Evolutionary conservation across 192 early-diverging fungal genomes (phyloP).

Genomic region (Podila epicladia): DNA sequence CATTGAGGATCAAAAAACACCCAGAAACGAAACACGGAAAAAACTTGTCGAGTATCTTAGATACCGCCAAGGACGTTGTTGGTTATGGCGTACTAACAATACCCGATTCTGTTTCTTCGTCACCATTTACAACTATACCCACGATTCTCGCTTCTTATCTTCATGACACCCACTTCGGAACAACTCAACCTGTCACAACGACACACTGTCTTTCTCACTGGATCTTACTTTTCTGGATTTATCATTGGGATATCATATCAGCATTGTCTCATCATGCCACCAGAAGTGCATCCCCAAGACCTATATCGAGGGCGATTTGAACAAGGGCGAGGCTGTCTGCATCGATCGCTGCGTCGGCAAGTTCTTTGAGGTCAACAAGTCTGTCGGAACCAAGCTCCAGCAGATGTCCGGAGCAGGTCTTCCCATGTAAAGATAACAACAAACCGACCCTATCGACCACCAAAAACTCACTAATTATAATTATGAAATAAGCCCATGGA

Average conservation of each 20-base stretch:
- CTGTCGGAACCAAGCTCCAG: slow-evolving; percentile 79
- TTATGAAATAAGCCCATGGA: not conserved
- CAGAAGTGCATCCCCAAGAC: slow-evolving; percentile 85
- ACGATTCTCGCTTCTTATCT: too few relatives aligned
- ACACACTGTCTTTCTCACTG: not conserved
- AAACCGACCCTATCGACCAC: not conserved
- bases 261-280: slow-evolving; percentile 83
- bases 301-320: slow-evolving; percentile 84
- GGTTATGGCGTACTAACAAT: too few relatives aligned
- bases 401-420: slow-evolving; percentile 55
- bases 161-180: too few relatives aligned
- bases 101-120: too few relatives aligned
- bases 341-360: slow-evolving; percentile 90
- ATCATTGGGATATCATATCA: not conserved
- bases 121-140: too few relatives aligned
- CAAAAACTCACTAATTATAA: not conserved
- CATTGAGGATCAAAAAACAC: slow-evolving; percentile 1
- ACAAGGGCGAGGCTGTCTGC: slow-evolving; percentile 93
- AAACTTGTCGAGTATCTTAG: too few relatives aligned
- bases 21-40: not conserved
- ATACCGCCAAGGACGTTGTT: too few relatives aligned
- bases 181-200: too few relatives aligned
- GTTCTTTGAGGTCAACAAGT: slow-evolving; percentile 84
- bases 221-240: not conserved
- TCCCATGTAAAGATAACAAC: slow-evolving; percentile 23